Evolutionary conservation across 2,329 filamentous ascomycete species (phyloP).

Genomic region (Rasamsonia emersonii): DNA sequence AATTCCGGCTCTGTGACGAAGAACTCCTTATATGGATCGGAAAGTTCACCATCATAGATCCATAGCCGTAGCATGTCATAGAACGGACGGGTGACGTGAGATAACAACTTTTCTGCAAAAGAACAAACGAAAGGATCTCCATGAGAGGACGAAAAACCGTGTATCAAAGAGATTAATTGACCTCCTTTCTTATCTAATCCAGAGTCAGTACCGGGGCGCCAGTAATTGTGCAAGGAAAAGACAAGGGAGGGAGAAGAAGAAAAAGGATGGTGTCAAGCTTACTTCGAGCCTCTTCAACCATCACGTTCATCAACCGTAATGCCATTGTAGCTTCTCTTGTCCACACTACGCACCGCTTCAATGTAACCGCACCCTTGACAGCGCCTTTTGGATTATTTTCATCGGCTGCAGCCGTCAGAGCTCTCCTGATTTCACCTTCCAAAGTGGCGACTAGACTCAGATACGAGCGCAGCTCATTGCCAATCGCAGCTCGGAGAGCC

Average conservation of each 20-base stretch:
- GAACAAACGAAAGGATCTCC: slow-evolving; percentile 90
- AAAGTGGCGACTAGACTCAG: slow-evolving; percentile 83
- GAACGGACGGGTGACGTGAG: slow-evolving; percentile 84
- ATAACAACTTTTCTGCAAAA: slow-evolving; percentile 82
- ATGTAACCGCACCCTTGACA: slow-evolving; percentile 79
- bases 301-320: slow-evolving; percentile 81
- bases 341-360: slow-evolving; percentile 96
- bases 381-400: slow-evolving; percentile 58
- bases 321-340: slow-evolving; percentile 96
- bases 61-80: slow-evolving; percentile 93
- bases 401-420: slow-evolving; percentile 58
- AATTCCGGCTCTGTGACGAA: slow-evolving; percentile 77
- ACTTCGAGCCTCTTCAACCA: slow-evolving; percentile 81
- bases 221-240: slow-evolving; percentile 4
- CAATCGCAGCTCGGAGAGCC: slow-evolving; percentile 80
- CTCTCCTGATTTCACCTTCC: slow-evolving; percentile 82
- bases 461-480: slow-evolving; percentile 78
- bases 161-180: slow-evolving; percentile 86
- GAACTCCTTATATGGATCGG: slow-evolving; percentile 93
- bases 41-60: slow-evolving; percentile 97
- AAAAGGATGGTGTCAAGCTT: slow-evolving; percentile 28
- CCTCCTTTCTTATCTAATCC: slow-evolving; percentile 63
- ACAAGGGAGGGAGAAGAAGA: slow-evolving; percentile 1
- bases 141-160: slow-evolving; percentile 85
- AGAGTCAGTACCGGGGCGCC: slow-evolving; percentile 8